A percentile compares a stretch with the other conserved stretches of the same genome.
Conservation (phyloP, 345 rosid species). For the Salix purpurea region DNA sequence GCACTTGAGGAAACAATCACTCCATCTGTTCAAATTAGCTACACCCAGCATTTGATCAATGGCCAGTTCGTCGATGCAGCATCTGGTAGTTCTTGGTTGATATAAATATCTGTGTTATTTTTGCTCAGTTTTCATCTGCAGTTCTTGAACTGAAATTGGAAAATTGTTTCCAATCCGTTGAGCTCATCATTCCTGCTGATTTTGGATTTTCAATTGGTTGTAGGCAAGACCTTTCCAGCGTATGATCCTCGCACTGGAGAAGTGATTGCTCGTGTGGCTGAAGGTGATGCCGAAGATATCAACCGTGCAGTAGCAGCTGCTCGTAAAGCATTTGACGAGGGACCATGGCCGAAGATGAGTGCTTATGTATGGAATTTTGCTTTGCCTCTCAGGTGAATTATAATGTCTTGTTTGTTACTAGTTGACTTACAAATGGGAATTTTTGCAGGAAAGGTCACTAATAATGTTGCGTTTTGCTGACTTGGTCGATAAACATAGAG, state of each 20-base stretch:
- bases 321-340: conserved; percentile 90
- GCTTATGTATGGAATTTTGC: conserved; percentile 53
- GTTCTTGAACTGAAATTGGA: not conserved
- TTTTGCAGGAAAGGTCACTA: conserved; percentile 64
- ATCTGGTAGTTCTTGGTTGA: conserved; percentile 41
- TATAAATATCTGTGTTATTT: not conserved
- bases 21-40: conserved; percentile 54
- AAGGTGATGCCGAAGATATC: conserved; percentile 86
- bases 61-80: conserved; percentile 78
- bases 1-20: conserved; percentile 47
- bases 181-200: not conserved
- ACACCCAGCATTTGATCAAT: conserved; percentile 60
- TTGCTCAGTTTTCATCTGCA: not conserved
- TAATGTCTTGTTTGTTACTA: not conserved
- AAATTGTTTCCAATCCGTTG: not conserved
- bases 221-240: conserved; percentile 78
- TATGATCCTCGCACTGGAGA: conserved; percentile 82
- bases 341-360: conserved; percentile 94
- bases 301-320: conserved; percentile 83
- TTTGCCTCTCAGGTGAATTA: not conserved
- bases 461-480: conserved; percentile 71
- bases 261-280: conserved; percentile 80
- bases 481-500: conserved; percentile 74
- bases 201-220: not conserved
- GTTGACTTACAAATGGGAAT: not conserved